A percentile compares a stretch with the other conserved stretches of the same genome.
Conservation (phyloP, 768 basidiomycete genomes). For the Kwoniella botswanensis region DNA sequence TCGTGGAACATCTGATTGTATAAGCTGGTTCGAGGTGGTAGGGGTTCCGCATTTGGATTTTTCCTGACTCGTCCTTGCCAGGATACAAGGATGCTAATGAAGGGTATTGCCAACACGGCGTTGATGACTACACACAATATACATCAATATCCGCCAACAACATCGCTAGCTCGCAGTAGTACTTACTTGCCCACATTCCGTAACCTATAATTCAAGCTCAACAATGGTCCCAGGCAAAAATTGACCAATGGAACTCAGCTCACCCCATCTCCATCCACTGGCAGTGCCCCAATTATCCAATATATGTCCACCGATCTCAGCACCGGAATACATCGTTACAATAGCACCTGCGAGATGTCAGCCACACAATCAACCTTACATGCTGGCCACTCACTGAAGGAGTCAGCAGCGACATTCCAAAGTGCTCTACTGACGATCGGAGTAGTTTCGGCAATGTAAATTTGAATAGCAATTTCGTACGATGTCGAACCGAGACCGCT, state of each 20-base stretch:
- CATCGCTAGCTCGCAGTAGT: not conserved
- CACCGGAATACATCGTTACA: conserved; percentile 20
- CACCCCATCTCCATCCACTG: conserved; percentile 20
- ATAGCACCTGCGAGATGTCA: conserved; percentile 8
- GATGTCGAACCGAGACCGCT: conserved; percentile 10
- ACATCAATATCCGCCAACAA: not conserved
- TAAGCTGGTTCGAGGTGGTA: conserved; percentile 4
- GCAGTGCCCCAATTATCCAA: conserved; percentile 12
- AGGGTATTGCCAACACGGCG: conserved; percentile 15
- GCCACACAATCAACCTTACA: not conserved
- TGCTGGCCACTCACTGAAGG: conserved; percentile 8
- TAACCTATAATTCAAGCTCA: conserved; percentile 8
- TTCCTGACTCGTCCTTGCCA: conserved; percentile 10
- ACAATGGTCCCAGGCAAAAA: not conserved
- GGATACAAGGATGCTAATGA: conserved; percentile 11
- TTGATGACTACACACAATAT: conserved; percentile 14
- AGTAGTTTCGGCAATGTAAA: conserved; percentile 19
- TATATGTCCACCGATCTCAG: conserved; percentile 19
- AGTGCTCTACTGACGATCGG: conserved; percentile 18
- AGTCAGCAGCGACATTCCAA: conserved; percentile 22
- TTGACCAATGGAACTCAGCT: not conserved
- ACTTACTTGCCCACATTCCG: conserved; percentile 23
- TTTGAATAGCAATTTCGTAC: conserved; percentile 20
- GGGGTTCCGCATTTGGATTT: conserved; percentile 2
- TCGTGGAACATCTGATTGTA: conserved; percentile 22